Percentiles rank a stretch among this genome's conserved stretches.
Evolutionary conservation across 768 basidiomycete genomes (phyloP).

Genomic region (Xerocomus brunneocitrinus): DNA sequence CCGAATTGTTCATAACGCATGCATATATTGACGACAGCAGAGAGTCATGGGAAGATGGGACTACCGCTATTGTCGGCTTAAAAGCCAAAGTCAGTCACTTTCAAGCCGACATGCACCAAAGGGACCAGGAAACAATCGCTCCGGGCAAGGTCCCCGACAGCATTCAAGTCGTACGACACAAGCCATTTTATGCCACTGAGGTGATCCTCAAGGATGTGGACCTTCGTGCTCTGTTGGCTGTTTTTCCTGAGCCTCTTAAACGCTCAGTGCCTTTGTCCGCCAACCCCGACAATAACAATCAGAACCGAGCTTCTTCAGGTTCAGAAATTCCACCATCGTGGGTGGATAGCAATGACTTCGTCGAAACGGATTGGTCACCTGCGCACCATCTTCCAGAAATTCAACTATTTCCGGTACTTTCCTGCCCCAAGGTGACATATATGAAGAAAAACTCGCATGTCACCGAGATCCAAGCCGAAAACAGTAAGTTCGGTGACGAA

Average conservation of each 20-base stretch:
- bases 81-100: constrained; percentile 80
- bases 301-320: constrained; percentile 22
- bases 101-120: constrained; percentile 88
- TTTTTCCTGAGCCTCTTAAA: constrained; percentile 71
- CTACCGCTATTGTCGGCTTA: constrained; percentile 76
- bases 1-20: constrained; percentile 80
- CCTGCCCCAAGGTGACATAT: constrained; percentile 80
- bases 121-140: constrained; percentile 72
- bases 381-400: constrained; percentile 52
- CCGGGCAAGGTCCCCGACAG: constrained; percentile 52
- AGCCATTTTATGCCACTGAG: constrained; percentile 86
- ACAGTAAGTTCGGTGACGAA: constrained; percentile 84
- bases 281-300: constrained; percentile 43
- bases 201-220: constrained; percentile 74
- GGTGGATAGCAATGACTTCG: constrained; percentile 78
- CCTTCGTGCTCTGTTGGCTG: constrained; percentile 71
- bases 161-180: constrained; percentile 63
- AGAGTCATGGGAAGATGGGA: constrained; percentile 78
- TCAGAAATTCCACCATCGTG: constrained; percentile 50
- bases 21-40: constrained; percentile 77
- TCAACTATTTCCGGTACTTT: constrained; percentile 66
- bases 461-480: constrained; percentile 38
- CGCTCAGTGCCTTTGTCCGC: constrained; percentile 46
- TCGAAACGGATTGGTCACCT: constrained; percentile 65
- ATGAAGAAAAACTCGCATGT: constrained; percentile 56